Conservation (phyloP, 73 alveolate genomes). For the Tetrahymena elliotti region DNA sequence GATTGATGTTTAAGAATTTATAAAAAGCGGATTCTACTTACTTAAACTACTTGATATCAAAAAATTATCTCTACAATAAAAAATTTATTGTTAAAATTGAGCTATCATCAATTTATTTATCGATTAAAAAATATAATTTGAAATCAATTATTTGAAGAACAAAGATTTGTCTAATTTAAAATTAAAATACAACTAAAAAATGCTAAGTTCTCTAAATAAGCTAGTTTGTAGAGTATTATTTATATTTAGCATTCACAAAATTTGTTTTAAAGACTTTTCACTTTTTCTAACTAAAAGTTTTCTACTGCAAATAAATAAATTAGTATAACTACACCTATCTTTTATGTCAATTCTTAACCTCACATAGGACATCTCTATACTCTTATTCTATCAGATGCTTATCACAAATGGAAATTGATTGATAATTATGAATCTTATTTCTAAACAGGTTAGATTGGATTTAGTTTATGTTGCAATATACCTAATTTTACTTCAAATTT, state of each 20-base stretch:
- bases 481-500: background rate
- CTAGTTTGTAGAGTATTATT: background rate
- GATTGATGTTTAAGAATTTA: no score
- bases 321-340: conserved; percentile 49
- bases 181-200: background rate
- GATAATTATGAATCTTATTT: conserved; percentile 35
- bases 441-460: conserved; percentile 2
- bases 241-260: background rate
- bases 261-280: background rate
- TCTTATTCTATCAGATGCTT: conserved; percentile 55
- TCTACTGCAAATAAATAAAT: background rate
- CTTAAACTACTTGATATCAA: background rate
- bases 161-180: background rate
- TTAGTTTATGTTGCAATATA: background rate
- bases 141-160: background rate
- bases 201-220: background rate
- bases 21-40: background rate
- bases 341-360: conserved; percentile 67
- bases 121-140: no score
- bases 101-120: background rate
- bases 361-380: conserved; percentile 77
- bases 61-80: background rate
- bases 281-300: background rate
- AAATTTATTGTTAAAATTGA: no score
- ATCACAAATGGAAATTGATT: conserved; percentile 28